A percentile compares a stretch with the other conserved stretches of the same genome.
Conservation (phyloP, 2,329 filamentous ascomycete genomes). For the Colletotrichum simmondsii region DNA sequence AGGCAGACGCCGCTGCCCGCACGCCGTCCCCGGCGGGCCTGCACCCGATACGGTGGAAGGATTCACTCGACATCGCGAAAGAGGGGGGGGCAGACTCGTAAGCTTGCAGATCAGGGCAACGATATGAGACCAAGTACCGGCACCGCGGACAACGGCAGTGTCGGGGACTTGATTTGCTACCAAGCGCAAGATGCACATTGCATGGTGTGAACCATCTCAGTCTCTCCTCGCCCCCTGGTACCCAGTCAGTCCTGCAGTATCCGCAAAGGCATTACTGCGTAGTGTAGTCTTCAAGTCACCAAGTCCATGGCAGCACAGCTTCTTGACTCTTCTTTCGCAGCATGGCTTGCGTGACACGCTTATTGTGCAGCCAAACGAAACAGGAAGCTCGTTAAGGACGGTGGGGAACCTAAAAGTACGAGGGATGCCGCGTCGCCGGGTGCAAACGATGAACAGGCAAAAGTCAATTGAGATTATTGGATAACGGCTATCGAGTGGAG, state of each 20-base stretch:
- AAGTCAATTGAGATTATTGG: conserved; percentile 14
- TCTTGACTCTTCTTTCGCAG: neutral
- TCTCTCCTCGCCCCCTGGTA: neutral
- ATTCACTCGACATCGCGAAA: conserved; percentile 19
- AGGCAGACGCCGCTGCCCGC: neutral
- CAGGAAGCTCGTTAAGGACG: conserved; percentile 29
- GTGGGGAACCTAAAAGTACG: neutral
- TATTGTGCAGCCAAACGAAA: conserved; percentile 27
- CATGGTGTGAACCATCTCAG: neutral
- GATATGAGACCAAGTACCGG: conserved; percentile 26
- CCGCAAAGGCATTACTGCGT: too few relatives aligned
- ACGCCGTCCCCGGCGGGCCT: neutral
- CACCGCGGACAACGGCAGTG: neutral
- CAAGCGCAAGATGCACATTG: neutral
- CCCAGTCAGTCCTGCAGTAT: neutral
- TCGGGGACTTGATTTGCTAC: conserved; percentile 5
- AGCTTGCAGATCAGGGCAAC: conserved; percentile 30
- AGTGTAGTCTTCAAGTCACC: neutral
- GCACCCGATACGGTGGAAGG: conserved; percentile 24
- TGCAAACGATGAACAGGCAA: neutral
- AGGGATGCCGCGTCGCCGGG: neutral
- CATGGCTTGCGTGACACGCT: conserved; percentile 14
- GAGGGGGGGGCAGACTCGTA: conserved; percentile 23
- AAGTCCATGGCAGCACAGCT: neutral
- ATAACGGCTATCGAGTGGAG: conserved; percentile 12